A percentile compares a stretch with the other conserved stretches of the same genome.
Conservation (phyloP, 169 alveolate species). For the Cryptosporidium xiaoi region DNA sequence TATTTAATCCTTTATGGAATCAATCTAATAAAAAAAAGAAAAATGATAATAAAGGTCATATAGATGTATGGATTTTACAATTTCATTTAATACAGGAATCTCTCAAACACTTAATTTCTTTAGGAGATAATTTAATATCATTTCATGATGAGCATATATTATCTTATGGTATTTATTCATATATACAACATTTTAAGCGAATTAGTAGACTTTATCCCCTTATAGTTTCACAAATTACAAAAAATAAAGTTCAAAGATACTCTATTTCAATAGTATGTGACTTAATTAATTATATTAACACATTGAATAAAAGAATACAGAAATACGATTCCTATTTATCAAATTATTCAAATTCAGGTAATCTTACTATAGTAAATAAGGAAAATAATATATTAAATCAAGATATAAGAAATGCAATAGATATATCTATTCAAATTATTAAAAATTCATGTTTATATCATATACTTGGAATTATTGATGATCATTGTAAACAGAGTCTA, state of each 20-base stretch:
- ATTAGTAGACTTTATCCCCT: slow-evolving; percentile 70
- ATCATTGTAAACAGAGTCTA: slow-evolving; percentile 43
- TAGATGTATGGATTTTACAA: slow-evolving; percentile 70
- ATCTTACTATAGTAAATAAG: too few relatives aligned
- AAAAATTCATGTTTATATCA: slow-evolving; percentile 44
- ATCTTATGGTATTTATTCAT: neutral
- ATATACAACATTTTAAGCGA: slow-evolving; percentile 21
- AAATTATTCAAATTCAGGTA: too few relatives aligned
- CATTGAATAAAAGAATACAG: slow-evolving; percentile 34
- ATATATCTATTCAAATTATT: slow-evolving; percentile 1
- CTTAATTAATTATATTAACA: slow-evolving; percentile 39
- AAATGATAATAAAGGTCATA: neutral
- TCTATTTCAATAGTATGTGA: slow-evolving; percentile 45
- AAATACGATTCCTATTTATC: neutral
- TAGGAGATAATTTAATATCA: slow-evolving; percentile 11
- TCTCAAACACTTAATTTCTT: slow-evolving; percentile 7
- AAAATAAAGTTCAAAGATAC: slow-evolving; percentile 62
- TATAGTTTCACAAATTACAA: slow-evolving; percentile 56
- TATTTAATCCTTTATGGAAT: slow-evolving; percentile 68
- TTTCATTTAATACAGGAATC: slow-evolving; percentile 53
- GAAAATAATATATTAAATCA: neutral
- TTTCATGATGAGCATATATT: neutral
- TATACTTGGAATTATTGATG: slow-evolving; percentile 43
- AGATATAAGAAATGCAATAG: neutral
- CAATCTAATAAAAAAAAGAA: slow-evolving; percentile 62